Evolutionary conservation across 805 yeast species (phyloP), one percentile per base, ranked within the genome.

Genomic region (Tetrapisispora taiwanensis): DNA sequence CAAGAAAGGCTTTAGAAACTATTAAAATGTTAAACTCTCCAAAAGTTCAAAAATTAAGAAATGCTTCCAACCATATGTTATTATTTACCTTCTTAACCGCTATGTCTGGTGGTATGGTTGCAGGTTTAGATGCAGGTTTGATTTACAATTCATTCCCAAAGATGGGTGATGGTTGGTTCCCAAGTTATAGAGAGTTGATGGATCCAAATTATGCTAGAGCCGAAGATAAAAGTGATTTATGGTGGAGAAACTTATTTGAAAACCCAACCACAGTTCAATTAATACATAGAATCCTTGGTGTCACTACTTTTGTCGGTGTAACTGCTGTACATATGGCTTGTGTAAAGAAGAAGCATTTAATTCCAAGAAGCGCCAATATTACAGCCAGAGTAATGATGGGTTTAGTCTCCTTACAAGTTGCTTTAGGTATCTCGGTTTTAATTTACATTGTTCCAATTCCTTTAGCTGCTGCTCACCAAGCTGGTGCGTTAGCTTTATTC

Each of bases 71-170:
- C 9, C 82, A 72, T 0, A 65, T 92, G 34, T 68, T 86, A 27
- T 79, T 70, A 2, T 66, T 90, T 43, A 82, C 90, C 1, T 90
- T 88, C 54, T 47, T 82, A 34, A 92, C 99, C 17, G 95, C 97
- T 15, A 84, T 92, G 94, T 78, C 95, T 10, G 99, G 98, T 48
- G 97, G 95, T 14, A 78, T 92, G 73, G 99, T 92, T 37, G 98
- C 99, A 14, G 98, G 98, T 8, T 71, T 92, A 44, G 98, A 92
- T 66, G 98, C 99, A 3, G 98, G 98, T 41, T 71, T 89, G 65
- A 88, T 92, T 52, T 92, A 92, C 66, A 92, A 92, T 65, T 82
- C 94, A 4, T 92, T 88, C 75, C 98, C 99, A 28, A 84, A 81
- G 55, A 92, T 92, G 98, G 97, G 97, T 35, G 86, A 86, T 41